These are phyloP conservation scores for Pythium rishiriense DNA, from an alignment of 352 stramenopile genomes.

Conservation along the genomic window DNA sequence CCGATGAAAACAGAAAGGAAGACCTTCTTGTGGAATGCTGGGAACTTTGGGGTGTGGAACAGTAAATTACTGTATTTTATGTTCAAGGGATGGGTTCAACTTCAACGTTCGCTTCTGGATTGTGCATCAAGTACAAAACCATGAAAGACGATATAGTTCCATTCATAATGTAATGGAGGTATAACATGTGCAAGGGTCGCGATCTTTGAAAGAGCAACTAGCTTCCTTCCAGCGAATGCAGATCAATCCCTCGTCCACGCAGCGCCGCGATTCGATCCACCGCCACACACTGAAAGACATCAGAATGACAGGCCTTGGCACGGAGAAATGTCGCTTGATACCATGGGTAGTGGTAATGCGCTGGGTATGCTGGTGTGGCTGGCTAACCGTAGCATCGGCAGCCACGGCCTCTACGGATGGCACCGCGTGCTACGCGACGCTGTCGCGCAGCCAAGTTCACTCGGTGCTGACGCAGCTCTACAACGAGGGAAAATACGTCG, in stretches of 20 bases:
- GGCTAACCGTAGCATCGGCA: not conserved
- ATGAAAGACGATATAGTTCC: conserved; percentile 5
- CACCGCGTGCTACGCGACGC: conserved; percentile 15
- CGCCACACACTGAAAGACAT: not conserved
- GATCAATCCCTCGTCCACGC: no score
- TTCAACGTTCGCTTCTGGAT: conserved; percentile 11
- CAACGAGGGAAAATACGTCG: conserved; percentile 40
- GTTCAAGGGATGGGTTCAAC: conserved; percentile 1
- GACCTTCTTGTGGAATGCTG: not conserved
- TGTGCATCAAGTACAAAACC: not conserved
- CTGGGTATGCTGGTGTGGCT: not conserved
- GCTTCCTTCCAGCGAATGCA: conserved; percentile 17
- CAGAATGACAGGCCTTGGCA: not conserved
- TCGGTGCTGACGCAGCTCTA: conserved; percentile 41
- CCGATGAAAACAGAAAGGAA: not conserved
- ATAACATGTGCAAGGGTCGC: conserved; percentile 2
- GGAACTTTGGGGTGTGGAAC: not conserved
- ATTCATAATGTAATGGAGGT: conserved; percentile 6
- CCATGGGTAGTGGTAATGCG: not conserved
- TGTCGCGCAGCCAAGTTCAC: conserved; percentile 34
- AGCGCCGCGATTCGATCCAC: no score
- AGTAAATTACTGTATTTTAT: not conserved
- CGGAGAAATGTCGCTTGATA: not conserved
- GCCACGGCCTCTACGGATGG: not conserved
- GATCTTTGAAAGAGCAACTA: conserved; percentile 14